Evolutionary conservation across 352 stramenopile genomes (phyloP).

Genomic region (Pythium angustatum): DNA sequence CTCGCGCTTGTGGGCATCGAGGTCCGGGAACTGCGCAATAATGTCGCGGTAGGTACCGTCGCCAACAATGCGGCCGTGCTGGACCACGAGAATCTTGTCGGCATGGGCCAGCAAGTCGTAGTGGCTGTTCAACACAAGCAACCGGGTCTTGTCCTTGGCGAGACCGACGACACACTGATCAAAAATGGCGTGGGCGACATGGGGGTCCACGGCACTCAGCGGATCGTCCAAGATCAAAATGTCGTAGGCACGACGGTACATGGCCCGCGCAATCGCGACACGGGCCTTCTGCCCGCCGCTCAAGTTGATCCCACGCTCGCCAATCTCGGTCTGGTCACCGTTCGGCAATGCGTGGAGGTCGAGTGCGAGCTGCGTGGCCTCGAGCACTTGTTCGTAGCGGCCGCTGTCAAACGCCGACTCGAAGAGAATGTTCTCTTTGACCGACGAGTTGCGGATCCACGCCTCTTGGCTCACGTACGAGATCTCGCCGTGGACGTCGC

Average conservation of each 20-base stretch:
- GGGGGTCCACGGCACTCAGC: slow-evolving; percentile 44
- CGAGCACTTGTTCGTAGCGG: slow-evolving; percentile 42
- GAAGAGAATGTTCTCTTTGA: slow-evolving; percentile 46
- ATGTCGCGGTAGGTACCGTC: slow-evolving; percentile 30
- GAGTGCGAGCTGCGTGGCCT: slow-evolving; percentile 54
- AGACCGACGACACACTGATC: slow-evolving; percentile 36
- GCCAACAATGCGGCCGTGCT: slow-evolving; percentile 31
- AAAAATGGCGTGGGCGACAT: slow-evolving; percentile 47
- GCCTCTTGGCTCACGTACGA: slow-evolving; percentile 43
- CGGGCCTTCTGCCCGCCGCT: slow-evolving; percentile 44
- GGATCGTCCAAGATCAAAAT: slow-evolving; percentile 49
- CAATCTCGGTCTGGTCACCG: slow-evolving; percentile 74
- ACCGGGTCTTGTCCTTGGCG: slow-evolving; percentile 46
- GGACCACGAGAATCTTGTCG: slow-evolving; percentile 35
- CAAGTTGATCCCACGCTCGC: slow-evolving; percentile 51
- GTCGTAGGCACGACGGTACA: slow-evolving; percentile 39
- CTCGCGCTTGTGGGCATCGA: slow-evolving; percentile 15
- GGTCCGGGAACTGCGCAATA: slow-evolving; percentile 28
- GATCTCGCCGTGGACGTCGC: slow-evolving; percentile 30
- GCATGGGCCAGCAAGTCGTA: slow-evolving; percentile 33
- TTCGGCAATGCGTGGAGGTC: slow-evolving; percentile 71
- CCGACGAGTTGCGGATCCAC: slow-evolving; percentile 42
- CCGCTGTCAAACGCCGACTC: slow-evolving; percentile 30
- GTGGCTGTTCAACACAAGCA: slow-evolving; percentile 80
- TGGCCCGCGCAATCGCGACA: slow-evolving; percentile 34